Evolutionary conservation across 2,329 filamentous ascomycete genomes (phyloP).

Genomic region (Fonsecaea monophora): DNA sequence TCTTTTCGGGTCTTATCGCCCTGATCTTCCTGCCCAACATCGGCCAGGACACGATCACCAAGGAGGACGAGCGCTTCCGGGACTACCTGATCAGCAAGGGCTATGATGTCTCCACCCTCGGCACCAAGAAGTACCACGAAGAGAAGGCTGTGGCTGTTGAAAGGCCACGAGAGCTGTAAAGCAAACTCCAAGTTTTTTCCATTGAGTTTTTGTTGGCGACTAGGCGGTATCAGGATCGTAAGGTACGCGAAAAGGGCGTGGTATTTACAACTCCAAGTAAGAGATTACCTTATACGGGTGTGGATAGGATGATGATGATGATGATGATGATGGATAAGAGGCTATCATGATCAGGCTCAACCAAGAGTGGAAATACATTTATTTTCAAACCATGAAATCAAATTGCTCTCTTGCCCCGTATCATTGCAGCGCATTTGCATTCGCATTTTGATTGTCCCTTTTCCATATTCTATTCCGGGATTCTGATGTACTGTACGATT

Average conservation of each 20-base stretch:
- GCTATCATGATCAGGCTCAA: not conserved
- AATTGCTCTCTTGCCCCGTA: not conserved
- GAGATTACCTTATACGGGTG: not conserved
- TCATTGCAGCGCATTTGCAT: not conserved
- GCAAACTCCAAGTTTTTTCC: not conserved
- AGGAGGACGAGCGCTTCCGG: constrained; percentile 78
- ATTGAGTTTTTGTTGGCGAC: not conserved
- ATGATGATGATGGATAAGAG: not conserved
- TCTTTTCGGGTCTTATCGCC: constrained; percentile 73
- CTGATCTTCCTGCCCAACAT: constrained; percentile 76
- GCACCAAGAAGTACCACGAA: constrained; percentile 44
- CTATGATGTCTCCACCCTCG: constrained; percentile 72
- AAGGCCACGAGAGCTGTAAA: constrained; percentile 5
- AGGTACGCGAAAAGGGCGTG: not conserved
- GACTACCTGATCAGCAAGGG: constrained; percentile 74
- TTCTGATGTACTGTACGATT: no score
- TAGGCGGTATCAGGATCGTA: no score
- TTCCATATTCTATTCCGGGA: not conserved
- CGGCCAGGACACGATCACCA: constrained; percentile 75
- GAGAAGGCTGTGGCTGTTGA: constrained; percentile 20
- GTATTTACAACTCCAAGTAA: not conserved
- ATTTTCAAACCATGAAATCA: not conserved
- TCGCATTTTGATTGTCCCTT: not conserved
- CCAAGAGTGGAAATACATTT: not conserved
- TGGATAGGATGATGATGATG: not conserved